Base-by-base conservation (phyloP, 305 asterid species). In the Fraxinus nigra region DNA sequence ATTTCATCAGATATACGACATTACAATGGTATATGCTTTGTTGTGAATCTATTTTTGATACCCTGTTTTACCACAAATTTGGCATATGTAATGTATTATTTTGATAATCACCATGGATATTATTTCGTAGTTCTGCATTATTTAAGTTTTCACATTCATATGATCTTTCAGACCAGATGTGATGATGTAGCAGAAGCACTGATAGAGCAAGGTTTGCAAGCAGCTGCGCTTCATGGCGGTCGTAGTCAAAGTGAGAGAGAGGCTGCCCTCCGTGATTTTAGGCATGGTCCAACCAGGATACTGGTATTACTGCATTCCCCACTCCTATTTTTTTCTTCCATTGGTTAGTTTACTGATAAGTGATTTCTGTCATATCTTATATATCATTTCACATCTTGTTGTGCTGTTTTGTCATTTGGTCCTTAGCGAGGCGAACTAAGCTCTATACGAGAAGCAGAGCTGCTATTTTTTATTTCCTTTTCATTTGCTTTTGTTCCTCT, bases 201-300 rank as follows among this genome's bases (percentile, higher is more conserved):
- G 88, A 85, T 72, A 14, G 88, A 89, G 79, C 96, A 95, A 89
- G 98, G 95, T 74, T 88, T 95, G 89, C 86, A 84, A 82, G 98
- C 98, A 24, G 90, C 92, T 84, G 92, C 96, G 83, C 95, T 94
- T 82, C 98, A 94, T 86, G 98, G 98, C 70, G 98, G 98, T 74
- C 96, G 98, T 78, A 91, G 91, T 89, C 98, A 95, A 89, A 91
- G 86, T 83, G 98, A 95, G 88, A 88, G 97, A 85, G 98, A 95
- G 88, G 77, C 91, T 82, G 97, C 97, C 73, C 96, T 95, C 37
- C 94, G 79, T 82, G 95, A 91, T 87, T 93, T 95, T 83, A 89
- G 97, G 87, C 89, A 87, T 78, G 97, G 98, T 79, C 96, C 97
- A 78, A 88, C 90, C 59, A 92, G 89, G 82, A 90, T 94, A 82